Base-by-base conservation (phyloP, 2,329 filamentous ascomycete species). In the Alternaria sp. region DNA sequence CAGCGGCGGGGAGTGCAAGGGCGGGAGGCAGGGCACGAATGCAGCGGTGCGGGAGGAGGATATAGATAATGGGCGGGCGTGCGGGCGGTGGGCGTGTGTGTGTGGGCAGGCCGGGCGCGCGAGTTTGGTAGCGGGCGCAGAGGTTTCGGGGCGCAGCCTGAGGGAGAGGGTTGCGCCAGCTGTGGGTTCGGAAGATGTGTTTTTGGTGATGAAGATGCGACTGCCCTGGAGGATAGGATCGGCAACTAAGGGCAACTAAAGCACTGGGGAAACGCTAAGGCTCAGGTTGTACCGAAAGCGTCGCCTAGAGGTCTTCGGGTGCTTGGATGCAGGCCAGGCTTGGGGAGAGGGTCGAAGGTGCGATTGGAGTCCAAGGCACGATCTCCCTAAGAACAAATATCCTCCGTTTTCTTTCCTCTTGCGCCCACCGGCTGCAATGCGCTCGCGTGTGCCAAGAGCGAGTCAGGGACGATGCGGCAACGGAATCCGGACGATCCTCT, bases 1-100 rank as follows among this genome's bases (percentile, higher is more conserved):
- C 67, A 72, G 73, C 69, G 68, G 49, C 49, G 49, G 49, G 69
- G 70, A 69, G 73, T 65, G 76, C 76, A 77, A 78, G 75, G 77
- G 75, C 73, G 61, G 62, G 53, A 30, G 53, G 59, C 23, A 40
- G 47, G 21, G 59, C 25, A 46, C 56, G 50, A 63, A 52, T 59
- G 59, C 56, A 47, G 44, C 47, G 11, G 40, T 26, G 44, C 47
- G 11, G 40, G 32, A 50, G 30, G 59, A 26, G 32, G 44, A 59
- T 59, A 63, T 54, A 32, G 36, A 32, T 53, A 46, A 32, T 44
- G 45, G 58, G 46, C 40, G 54, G 47, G 28, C 54, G 58, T 21
- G 43, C 23, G 23, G 19, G 44, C 17, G 15, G 32, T 51, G 45
- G 44, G 45, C 21, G 59, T 43, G 53, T 45, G 45, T 21, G 52